Evolutionary conservation across 768 basidiomycete species (phyloP).

Genomic region (Neoboletus subvelutipes): DNA sequence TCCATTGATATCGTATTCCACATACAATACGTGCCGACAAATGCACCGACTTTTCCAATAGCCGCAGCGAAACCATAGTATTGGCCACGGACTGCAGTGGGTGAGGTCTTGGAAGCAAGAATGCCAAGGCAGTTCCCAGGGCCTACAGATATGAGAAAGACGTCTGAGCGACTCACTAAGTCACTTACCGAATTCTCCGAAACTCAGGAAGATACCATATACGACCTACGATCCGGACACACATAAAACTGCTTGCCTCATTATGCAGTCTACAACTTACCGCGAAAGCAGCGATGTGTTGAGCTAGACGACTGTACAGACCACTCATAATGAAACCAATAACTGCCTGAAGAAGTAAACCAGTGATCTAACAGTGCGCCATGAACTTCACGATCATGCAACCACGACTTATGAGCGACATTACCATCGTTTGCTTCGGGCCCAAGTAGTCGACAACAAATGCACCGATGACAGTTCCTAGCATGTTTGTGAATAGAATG

Average conservation of each 20-base stretch:
- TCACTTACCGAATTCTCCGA: constrained; percentile 75
- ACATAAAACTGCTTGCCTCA: not conserved
- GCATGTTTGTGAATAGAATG: constrained; percentile 4
- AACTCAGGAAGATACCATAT: constrained; percentile 88
- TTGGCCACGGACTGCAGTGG: constrained; percentile 83
- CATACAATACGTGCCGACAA: constrained; percentile 79
- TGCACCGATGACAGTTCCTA: constrained; percentile 67
- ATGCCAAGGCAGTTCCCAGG: constrained; percentile 88
- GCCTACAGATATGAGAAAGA: constrained; percentile 35
- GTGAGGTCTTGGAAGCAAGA: constrained; percentile 80
- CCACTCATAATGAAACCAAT: constrained; percentile 92
- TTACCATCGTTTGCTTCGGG: constrained; percentile 73
- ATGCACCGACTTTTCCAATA: constrained; percentile 81
- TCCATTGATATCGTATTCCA: constrained; percentile 4
- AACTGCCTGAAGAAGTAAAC: constrained; percentile 65
- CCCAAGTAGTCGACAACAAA: constrained; percentile 75
- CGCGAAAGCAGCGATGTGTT: constrained; percentile 72
- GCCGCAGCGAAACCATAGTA: constrained; percentile 88
- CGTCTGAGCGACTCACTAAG: not conserved
- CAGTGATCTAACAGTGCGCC: constrained; percentile 49
- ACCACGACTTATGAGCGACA: not conserved
- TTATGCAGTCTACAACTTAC: constrained; percentile 36
- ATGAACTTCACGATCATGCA: not conserved
- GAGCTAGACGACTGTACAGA: constrained; percentile 59
- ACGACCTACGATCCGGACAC: constrained; percentile 49